phyloP scores from a whole-genome alignment of 2,329 filamentous ascomycete species.

The Fusarium sp. region DNA sequence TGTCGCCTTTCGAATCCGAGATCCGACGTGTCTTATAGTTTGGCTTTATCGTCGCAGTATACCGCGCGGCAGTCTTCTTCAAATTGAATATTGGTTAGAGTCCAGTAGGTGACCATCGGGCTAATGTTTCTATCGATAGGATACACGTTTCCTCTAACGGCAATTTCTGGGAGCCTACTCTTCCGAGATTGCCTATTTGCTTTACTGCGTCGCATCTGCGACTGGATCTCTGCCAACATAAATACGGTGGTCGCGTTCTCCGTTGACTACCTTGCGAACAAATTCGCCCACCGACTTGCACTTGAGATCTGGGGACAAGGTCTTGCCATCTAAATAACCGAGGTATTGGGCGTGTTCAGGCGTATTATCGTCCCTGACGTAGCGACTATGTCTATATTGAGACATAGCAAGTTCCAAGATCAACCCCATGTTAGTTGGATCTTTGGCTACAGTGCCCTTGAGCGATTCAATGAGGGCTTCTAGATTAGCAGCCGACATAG shows the following conservation, averaged over 20 bases:
- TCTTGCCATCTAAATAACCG: neutral
- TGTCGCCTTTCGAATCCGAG: no score
- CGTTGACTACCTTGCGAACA: neutral
- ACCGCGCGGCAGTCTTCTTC: no score
- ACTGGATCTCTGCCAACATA: neutral
- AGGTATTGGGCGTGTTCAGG: neutral
- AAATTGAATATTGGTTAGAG: no score
- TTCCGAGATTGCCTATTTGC: neutral
- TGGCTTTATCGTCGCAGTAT: no score
- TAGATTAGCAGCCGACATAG: neutral
- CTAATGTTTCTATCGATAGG: no score
- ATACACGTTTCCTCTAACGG: no score
- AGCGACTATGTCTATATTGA: neutral
- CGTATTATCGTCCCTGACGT: conserved; percentile 1
- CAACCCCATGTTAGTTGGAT: neutral
- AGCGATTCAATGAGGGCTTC: neutral
- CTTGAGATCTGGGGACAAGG: neutral
- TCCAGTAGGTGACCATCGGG: no score
- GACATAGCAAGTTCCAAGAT: neutral
- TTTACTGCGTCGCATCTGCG: neutral
- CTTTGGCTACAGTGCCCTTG: neutral
- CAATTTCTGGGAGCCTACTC: no score
- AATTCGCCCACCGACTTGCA: neutral
- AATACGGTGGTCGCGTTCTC: neutral
- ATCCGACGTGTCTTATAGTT: no score